These are phyloP conservation scores for Penicillium janthinellum DNA, from an alignment of 2,329 filamentous ascomycete species.

Conservation along the genomic window DNA sequence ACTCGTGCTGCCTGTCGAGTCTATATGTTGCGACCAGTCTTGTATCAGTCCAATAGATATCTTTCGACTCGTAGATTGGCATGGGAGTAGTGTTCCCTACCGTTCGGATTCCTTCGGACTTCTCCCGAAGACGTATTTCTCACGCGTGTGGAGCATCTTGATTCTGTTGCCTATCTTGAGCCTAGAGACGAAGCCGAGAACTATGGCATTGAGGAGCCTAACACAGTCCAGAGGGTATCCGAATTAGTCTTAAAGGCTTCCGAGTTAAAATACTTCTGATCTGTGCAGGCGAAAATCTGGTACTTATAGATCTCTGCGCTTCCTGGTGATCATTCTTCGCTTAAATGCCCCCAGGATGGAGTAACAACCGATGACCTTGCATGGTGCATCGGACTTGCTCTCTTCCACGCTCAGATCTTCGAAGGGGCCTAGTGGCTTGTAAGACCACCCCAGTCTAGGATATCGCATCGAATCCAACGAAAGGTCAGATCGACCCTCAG, in stretches of 20 bases:
- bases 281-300: not conserved
- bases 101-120: not conserved
- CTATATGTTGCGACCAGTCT: not conserved
- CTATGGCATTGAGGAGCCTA: too few relatives aligned
- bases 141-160: not conserved
- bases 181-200: not conserved
- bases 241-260: not conserved
- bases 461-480: not conserved
- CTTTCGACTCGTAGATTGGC: not conserved
- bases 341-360: not conserved
- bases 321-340: too few relatives aligned
- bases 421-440: not conserved
- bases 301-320: not conserved
- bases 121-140: not conserved
- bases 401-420: not conserved
- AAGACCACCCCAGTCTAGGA: not conserved
- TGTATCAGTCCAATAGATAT: not conserved
- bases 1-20: not conserved
- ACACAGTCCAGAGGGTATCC: not conserved
- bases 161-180: too few relatives aligned
- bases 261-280: too few relatives aligned
- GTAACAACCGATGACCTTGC: not conserved
- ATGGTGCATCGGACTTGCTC: not conserved
- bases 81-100: not conserved
- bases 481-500: not conserved